phyloP scores from a whole-genome alignment of 225 moss, liverwort and hornwort species.

The Lunularia cruciata region DNA sequence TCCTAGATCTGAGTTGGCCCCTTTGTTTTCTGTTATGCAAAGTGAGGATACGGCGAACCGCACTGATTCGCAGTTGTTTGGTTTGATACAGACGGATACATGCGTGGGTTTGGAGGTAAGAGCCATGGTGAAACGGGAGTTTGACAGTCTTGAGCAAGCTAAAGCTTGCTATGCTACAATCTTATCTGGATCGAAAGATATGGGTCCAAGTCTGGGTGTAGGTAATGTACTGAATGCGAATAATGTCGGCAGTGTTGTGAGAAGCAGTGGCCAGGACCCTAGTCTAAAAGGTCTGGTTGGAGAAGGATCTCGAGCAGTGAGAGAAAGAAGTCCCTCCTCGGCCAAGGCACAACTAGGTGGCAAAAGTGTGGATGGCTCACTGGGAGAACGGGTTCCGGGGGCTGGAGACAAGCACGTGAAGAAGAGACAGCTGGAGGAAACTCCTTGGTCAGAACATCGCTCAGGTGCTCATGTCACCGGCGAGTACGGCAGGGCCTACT shows the following conservation, averaged over 20 bases:
- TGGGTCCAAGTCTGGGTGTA: conserved; percentile 28
- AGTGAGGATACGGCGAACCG: too few relatives aligned
- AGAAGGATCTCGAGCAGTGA: conserved; percentile 3
- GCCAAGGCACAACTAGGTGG: conserved; percentile 15
- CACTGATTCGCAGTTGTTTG: background rate
- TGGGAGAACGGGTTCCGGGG: conserved; percentile 10
- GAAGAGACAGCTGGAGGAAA: conserved; percentile 31
- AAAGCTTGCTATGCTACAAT: conserved; percentile 70
- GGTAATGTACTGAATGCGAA: conserved; percentile 23
- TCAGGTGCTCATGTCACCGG: conserved; percentile 21
- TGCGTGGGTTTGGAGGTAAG: conserved; percentile 76
- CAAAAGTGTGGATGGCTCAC: conserved; percentile 8
- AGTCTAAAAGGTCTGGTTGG: conserved; percentile 24
- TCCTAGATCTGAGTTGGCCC: too few relatives aligned
- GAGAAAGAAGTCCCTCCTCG: background rate
- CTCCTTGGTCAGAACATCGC: conserved; percentile 12
- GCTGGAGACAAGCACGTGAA: conserved; percentile 24
- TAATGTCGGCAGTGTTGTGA: conserved; percentile 9
- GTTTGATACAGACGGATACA: conserved; percentile 66
- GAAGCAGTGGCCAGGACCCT: conserved; percentile 18
- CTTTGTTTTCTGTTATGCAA: too few relatives aligned
- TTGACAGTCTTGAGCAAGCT: conserved; percentile 76
- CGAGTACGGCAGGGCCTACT: conserved; percentile 41
- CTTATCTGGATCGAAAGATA: conserved; percentile 46
- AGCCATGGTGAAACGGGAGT: conserved; percentile 74